A percentile compares a stretch with the other conserved stretches of the same genome.
phyloP scores from a whole-genome alignment of 192 early-diverging fungal genomes.

The Irineochytrium annulatum region DNA sequence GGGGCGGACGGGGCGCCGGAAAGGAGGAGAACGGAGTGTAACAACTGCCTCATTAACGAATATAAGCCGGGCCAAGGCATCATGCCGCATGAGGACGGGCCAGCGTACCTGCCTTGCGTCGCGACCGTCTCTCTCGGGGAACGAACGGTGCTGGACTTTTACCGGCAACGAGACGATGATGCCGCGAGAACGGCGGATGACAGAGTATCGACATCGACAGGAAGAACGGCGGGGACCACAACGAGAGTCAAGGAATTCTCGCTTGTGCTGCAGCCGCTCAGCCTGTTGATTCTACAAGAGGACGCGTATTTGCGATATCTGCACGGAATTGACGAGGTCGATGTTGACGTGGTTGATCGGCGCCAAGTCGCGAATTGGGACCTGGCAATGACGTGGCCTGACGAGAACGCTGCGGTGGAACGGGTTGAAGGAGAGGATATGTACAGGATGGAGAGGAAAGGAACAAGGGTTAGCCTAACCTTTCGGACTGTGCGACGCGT shows the following conservation, averaged over 20 bases:
- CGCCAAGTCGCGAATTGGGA: slow-evolving; percentile 11
- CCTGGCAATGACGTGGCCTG: not conserved
- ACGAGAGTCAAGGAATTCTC: slow-evolving; percentile 5
- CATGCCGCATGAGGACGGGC: slow-evolving; percentile 44
- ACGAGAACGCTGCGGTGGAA: not conserved
- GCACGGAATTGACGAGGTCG: slow-evolving; percentile 31
- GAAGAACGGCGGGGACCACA: not conserved
- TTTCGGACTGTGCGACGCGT: slow-evolving; percentile 31
- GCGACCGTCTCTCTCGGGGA: slow-evolving; percentile 38
- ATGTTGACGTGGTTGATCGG: slow-evolving; percentile 17
- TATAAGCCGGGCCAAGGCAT: slow-evolving; percentile 39
- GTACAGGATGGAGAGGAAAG: not conserved
- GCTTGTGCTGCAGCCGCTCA: slow-evolving; percentile 25
- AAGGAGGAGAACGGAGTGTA: not conserved
- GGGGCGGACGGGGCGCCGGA: not conserved
- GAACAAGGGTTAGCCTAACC: slow-evolving; percentile 34
- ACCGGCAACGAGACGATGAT: not conserved
- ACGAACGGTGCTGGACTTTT: slow-evolving; percentile 26
- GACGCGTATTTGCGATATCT: slow-evolving; percentile 28
- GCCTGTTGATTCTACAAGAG: slow-evolving; percentile 33
- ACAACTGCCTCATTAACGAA: slow-evolving; percentile 42
- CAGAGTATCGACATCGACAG: not conserved
- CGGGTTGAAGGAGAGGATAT: not conserved
- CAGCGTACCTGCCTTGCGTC: slow-evolving; percentile 31
- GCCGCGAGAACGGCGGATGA: not conserved